Conservation (phyloP, 208 protist genomes). For the Leishmania turanica region DNA sequence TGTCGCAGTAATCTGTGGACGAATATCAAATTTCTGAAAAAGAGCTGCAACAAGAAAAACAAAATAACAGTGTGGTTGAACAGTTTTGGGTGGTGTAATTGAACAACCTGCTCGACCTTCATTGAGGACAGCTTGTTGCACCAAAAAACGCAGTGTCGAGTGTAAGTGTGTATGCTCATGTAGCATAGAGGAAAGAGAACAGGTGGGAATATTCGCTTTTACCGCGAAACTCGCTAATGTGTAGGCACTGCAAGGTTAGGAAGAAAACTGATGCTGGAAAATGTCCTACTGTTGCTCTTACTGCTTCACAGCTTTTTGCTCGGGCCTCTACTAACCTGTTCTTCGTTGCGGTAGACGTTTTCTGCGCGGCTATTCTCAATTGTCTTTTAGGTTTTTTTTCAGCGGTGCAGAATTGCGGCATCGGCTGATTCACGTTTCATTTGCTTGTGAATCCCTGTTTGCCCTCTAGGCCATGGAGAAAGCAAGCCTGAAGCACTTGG, state of each 20-base stretch:
- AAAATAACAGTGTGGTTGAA: not conserved
- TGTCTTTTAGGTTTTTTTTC: not conserved
- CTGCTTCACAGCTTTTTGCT: not conserved
- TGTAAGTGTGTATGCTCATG: not conserved
- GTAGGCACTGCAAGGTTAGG: not conserved
- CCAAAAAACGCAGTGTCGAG: not conserved
- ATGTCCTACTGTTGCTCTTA: not conserved
- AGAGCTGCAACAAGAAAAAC: not conserved
- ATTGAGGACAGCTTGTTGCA: not conserved
- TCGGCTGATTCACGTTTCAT: too few species aligned
- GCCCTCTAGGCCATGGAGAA: not conserved
- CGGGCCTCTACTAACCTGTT: not conserved
- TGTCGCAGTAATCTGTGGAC: not conserved
- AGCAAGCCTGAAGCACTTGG: slow-evolving; percentile 75
- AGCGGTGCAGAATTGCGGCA: too few species aligned
- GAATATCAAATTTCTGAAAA: not conserved
- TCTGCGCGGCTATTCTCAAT: not conserved
- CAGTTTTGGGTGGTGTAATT: not conserved
- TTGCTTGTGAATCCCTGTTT: too few species aligned
- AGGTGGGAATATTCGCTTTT: not conserved
- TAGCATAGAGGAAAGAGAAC: not conserved
- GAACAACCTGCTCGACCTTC: not conserved
- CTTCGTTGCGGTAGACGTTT: not conserved
- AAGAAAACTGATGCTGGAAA: not conserved
- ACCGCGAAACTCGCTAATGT: not conserved